phyloP scores from a whole-genome alignment of 1,139 yeast species.

The Hanseniaspora uvarum region DNA sequence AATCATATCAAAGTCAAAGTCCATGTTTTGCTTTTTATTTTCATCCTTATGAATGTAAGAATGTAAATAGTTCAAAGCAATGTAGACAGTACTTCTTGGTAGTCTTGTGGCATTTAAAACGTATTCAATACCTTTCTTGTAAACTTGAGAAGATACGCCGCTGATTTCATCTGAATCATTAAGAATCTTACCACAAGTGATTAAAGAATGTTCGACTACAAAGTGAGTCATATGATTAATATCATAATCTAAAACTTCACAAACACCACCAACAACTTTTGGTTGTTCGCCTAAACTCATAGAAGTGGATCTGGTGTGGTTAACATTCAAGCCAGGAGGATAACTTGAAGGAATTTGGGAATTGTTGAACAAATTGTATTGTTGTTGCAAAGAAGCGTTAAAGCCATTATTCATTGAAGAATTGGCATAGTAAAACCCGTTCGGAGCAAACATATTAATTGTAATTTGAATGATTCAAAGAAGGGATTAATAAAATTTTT shows the following conservation, averaged over 20 bases:
- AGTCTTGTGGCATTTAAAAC: slow-evolving; percentile 83
- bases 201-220: slow-evolving; percentile 41
- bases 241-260: slow-evolving; percentile 69
- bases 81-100: slow-evolving; percentile 68
- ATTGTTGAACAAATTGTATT: slow-evolving; percentile 5
- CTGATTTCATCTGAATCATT: slow-evolving; percentile 18
- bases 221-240: slow-evolving; percentile 68
- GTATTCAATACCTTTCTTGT: slow-evolving; percentile 51
- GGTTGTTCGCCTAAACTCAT: slow-evolving; percentile 21
- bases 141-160: slow-evolving; percentile 42
- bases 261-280: slow-evolving; percentile 58
- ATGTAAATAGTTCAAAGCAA: slow-evolving; percentile 63
- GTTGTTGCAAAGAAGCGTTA: slow-evolving; percentile 1
- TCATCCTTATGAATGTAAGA: slow-evolving; percentile 34
- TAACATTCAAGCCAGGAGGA: slow-evolving; percentile 11
- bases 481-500: background rate
- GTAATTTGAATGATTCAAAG: background rate
- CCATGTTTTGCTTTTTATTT: slow-evolving; percentile 26
- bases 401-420: slow-evolving; percentile 6
- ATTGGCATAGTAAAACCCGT: slow-evolving; percentile 8
- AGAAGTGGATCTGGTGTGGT: slow-evolving; percentile 13
- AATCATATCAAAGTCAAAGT: slow-evolving; percentile 32
- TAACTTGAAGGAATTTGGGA: background rate
- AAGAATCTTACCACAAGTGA: slow-evolving; percentile 41
- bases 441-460: slow-evolving; percentile 11